phyloP scores from a whole-genome alignment of 495 filamentous ascomycete species.

The Penicillium macrosclerotiorum region DNA sequence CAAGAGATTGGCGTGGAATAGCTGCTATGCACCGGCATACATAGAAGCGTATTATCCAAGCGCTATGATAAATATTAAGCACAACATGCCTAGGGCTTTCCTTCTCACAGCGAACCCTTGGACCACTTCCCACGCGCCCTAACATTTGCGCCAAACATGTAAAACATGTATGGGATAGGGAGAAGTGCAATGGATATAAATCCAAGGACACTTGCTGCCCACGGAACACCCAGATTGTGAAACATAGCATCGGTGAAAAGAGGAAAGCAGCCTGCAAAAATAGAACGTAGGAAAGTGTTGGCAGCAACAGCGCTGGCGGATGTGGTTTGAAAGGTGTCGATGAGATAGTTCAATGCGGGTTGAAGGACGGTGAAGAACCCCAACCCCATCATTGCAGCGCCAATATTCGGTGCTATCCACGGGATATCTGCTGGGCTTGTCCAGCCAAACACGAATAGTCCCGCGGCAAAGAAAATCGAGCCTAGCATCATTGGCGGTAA shows the following conservation, averaged over 20 bases:
- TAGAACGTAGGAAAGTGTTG: constrained; percentile 53
- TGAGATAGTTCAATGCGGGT: constrained; percentile 18
- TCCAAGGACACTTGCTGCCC: constrained; percentile 47
- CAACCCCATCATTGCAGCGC: constrained; percentile 41
- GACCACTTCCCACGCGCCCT: constrained; percentile 29
- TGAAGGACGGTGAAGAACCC: constrained; percentile 44
- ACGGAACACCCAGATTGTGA: constrained; percentile 54
- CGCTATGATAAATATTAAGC: no score
- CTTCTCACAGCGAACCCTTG: no score
- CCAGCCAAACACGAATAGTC: constrained; percentile 56
- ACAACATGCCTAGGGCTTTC: no score
- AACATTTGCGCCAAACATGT: constrained; percentile 33
- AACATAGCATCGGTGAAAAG: constrained; percentile 54
- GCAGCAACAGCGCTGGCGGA: constrained; percentile 15
- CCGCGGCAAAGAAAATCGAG: constrained; percentile 40
- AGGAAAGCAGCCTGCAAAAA: constrained; percentile 54
- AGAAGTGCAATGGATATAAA: constrained; percentile 35
- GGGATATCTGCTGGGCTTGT: constrained; percentile 32
- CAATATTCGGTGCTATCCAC: constrained; percentile 43
- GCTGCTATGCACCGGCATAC: no score
- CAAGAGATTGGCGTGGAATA: no score
- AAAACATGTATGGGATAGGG: constrained; percentile 41
- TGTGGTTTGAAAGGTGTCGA: constrained; percentile 13
- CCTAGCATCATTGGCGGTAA: constrained; percentile 51
- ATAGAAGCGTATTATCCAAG: no score